A percentile compares a stretch with the other conserved stretches of the same genome.
Evolutionary conservation across 768 basidiomycete species (phyloP).

Genomic region (Terana coerulea): DNA sequence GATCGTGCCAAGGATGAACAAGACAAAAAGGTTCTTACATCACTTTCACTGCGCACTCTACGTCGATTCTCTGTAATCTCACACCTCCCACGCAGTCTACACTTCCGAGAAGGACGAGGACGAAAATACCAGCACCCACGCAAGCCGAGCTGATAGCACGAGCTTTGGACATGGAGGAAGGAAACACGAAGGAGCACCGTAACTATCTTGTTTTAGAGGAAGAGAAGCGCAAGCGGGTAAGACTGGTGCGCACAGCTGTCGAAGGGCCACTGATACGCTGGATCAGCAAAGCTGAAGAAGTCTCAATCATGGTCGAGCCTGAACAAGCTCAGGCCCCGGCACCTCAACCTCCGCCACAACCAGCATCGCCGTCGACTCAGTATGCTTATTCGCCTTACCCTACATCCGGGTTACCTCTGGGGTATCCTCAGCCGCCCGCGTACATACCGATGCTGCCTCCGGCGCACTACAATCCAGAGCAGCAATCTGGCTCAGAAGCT

Average conservation of each 20-base stretch:
- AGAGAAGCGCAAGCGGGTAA: conserved; percentile 70
- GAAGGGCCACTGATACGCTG: conserved; percentile 69
- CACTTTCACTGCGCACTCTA: no score
- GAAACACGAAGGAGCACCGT: conserved; percentile 72
- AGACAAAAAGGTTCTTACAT: conserved; percentile 47
- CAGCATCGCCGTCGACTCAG: neutral
- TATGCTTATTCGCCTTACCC: conserved; percentile 2
- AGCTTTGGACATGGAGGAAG: conserved; percentile 85
- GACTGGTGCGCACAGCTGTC: conserved; percentile 55
- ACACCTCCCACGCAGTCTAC: no score
- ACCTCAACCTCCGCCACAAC: conserved; percentile 8
- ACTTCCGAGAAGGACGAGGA: conserved; percentile 57
- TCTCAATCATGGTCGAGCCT: conserved; percentile 38
- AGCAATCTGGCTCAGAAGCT: neutral
- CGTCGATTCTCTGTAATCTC: neutral
- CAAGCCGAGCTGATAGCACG: conserved; percentile 83
- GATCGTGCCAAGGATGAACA: conserved; percentile 61
- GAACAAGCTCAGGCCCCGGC: no score
- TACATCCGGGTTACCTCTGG: neutral
- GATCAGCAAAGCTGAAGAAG: conserved; percentile 63
- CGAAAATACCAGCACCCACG: conserved; percentile 49
- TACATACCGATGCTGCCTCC: neutral
- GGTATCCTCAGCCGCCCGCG: neutral
- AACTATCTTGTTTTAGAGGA: conserved; percentile 80
- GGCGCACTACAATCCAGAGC: neutral